Evolutionary conservation across 345 rosid species (phyloP).

Genomic region (Laguncularia racemosa): DNA sequence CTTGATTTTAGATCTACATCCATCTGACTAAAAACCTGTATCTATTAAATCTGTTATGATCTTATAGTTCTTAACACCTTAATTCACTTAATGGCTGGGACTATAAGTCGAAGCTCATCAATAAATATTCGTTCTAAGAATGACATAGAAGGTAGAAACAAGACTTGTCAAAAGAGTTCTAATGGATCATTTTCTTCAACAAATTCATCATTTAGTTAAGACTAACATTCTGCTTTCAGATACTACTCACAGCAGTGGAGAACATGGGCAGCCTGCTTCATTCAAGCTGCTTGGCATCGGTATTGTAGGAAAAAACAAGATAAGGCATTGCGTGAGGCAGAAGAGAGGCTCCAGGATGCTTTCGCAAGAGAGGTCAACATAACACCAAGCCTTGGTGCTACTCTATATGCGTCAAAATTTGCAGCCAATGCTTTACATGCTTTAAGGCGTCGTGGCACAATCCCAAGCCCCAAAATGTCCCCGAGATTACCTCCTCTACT

Average conservation of each 20-base stretch:
- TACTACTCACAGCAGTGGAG: conserved; percentile 64
- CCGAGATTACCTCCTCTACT: conserved; percentile 36
- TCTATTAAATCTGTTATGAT: no score
- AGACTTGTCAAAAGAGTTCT: not conserved
- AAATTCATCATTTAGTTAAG: not conserved
- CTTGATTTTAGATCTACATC: no score
- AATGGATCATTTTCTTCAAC: not conserved
- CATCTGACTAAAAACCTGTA: no score
- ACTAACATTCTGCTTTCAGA: conserved; percentile 26
- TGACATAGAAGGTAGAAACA: no score
- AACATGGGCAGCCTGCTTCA: conserved; percentile 82
- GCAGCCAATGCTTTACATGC: conserved; percentile 47
- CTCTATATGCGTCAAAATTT: conserved; percentile 50
- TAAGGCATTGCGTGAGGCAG: conserved; percentile 35
- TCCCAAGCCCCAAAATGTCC: conserved; percentile 9
- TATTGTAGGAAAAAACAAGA: conserved; percentile 46
- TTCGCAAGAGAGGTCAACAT: conserved; percentile 20
- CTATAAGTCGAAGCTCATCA: not conserved
- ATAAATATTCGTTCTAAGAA: no score
- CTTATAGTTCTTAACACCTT: no score
- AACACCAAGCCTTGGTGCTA: conserved; percentile 37
- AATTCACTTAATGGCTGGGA: no score
- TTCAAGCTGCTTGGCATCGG: conserved; percentile 79
- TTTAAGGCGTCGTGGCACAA: conserved; percentile 14
- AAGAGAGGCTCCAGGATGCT: conserved; percentile 33